Base-by-base conservation (phyloP, 2,329 filamentous ascomycete genomes). In the Juglanconis sp. region DNA sequence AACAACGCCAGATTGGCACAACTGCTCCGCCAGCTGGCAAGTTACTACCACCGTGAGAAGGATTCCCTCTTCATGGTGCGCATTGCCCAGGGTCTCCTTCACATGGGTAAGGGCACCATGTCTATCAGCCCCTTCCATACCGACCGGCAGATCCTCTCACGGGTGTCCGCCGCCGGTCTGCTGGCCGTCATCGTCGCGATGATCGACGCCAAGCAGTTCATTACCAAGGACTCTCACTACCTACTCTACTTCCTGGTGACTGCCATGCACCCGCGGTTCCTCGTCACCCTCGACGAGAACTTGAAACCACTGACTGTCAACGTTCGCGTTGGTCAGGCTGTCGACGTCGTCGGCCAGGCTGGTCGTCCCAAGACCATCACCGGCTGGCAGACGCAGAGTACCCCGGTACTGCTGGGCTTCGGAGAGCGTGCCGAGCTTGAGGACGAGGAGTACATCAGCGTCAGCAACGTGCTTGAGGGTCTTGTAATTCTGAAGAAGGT, bases 21-120 rank as follows among this genome's bases (percentile, higher is more conserved):
- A 77, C 84, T 99, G 54, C 86, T 99, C 46, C 85, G 95, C 67
- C 95, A 99, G 78, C 81, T 99, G 59, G 95, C 96, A 31, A 96
- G 92, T 78, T 99, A 99, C 82, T 99, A 99, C 77, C 93, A 97
- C 79, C 87, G 95, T 56, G 95, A 99, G 68, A 90, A 96, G 69
- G 95, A 97, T 72, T 91, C 95, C 0, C 81, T 99, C 7, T 99
- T 99, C 81, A 99, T 99, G 95, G 95, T 99, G 32, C 91, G 95
- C 71, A 98, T 99, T 68, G 95, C 95, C 4, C 95, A 99, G 74
- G 95, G 96, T 78, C 85, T 99, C 50, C 77, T 99, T 66, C 96
- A 99, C 80, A 98, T 98, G 93, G 96, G 96, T 79, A 99, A 99
- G 81, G 95, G 96, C 68, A 98, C 95, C 3, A 85, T 99, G 71